phyloP scores from a whole-genome alignment of 2,329 filamentous ascomycete genomes.

The Beauveria asiatica region DNA sequence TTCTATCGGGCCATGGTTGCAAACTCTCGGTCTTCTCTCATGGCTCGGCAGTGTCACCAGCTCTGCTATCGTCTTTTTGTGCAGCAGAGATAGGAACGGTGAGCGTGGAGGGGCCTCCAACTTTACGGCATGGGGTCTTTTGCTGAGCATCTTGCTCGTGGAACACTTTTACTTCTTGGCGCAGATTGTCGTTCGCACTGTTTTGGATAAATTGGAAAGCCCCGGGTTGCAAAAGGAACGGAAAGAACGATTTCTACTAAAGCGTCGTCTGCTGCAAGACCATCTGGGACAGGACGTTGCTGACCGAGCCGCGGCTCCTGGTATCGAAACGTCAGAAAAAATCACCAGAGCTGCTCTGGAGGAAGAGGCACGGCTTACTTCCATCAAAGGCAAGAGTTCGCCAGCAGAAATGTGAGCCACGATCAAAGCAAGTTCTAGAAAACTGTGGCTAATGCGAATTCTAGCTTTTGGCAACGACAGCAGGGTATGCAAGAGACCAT shows the following conservation, averaged over 20 bases:
- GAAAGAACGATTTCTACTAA: constrained; percentile 68
- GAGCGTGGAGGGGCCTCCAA: constrained; percentile 57
- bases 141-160: constrained; percentile 73
- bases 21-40: constrained; percentile 77
- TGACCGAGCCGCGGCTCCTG: constrained; percentile 38
- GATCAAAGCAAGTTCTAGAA: neutral
- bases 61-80: constrained; percentile 82
- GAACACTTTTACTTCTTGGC: constrained; percentile 85
- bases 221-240: constrained; percentile 80
- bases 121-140: constrained; percentile 70
- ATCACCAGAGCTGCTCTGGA: constrained; percentile 59
- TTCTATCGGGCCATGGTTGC: constrained; percentile 88
- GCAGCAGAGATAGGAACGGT: constrained; percentile 60
- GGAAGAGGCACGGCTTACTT: constrained; percentile 49
- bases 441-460: constrained; percentile 15
- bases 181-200: constrained; percentile 61
- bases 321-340: constrained; percentile 45
- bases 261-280: constrained; percentile 71
- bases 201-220: constrained; percentile 73
- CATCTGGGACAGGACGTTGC: constrained; percentile 52
- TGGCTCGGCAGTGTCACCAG: constrained; percentile 90
- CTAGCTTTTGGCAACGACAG: constrained; percentile 55
- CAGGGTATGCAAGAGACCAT: constrained; percentile 49
- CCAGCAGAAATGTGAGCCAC: constrained; percentile 41
- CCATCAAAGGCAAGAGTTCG: constrained; percentile 38